Base-by-base conservation (phyloP, 108 stramenopile genomes). In the Conticribra guillardii region DNA sequence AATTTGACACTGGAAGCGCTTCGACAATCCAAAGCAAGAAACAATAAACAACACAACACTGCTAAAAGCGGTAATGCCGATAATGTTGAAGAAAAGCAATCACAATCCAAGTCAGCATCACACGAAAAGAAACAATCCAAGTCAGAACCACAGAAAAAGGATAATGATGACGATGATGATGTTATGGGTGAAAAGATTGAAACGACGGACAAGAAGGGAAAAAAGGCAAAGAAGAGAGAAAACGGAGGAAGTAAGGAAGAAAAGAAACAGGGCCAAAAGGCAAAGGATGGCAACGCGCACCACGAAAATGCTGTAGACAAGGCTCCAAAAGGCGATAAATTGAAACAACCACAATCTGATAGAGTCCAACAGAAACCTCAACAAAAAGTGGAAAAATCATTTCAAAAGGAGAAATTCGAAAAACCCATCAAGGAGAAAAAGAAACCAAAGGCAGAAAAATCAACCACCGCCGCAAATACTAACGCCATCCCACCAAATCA, bases 401-500 rank as follows among this genome's bases (percentile, higher is more conserved):
- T 44, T 45, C 53, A 32, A 60, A 28, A 62, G 68, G 22, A 62
- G 54, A 22, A 54, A 69, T 2, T 22, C 61, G 7, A 54, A 77
- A 19, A 62, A 60, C 17, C 16, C 37, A 15, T 19, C 17, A 31
- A 33, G 18, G 52, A 61, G 41, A 57, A 64, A 32, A 54, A 54
- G 41, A 22, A 60, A 62, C 23, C 52, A 22, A 56, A 28, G 23
- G 34, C 31, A 58, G 47, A 28, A 73, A 0, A 33, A 64, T 3
- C 69, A 48, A 26, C 50, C 19, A 44, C 61, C 41, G 29, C 54
- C 44, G 26, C n/a, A 7, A 30, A 37, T 19, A 63, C 60, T 44
- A 23, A 81, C 1, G 56, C 80, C 8, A 77, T 86, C 22, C 91
- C 91, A 48, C 90, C 93, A 0, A 85, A 83, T 67, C 89, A 94